phyloP scores from a whole-genome alignment of 2,329 filamentous ascomycete genomes.

The Aspergillus bombycis region DNA sequence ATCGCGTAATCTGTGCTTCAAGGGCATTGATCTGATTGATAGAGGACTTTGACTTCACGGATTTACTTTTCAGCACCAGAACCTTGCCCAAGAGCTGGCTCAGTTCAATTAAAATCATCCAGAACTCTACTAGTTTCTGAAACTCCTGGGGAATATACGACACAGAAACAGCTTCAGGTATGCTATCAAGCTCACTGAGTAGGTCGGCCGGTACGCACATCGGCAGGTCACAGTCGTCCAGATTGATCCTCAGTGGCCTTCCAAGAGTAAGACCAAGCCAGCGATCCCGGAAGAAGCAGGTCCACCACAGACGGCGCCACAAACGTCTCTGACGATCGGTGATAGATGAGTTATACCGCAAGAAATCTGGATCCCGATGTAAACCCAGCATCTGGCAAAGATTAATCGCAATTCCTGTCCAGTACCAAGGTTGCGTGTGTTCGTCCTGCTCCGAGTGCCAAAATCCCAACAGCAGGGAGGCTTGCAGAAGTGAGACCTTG shows the following conservation, averaged over 20 bases:
- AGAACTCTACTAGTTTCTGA: slow-evolving; percentile 24
- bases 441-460: slow-evolving; percentile 49
- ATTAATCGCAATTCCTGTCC: slow-evolving; percentile 49
- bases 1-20: slow-evolving; percentile 24
- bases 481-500: slow-evolving; percentile 49
- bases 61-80: slow-evolving; percentile 28
- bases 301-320: slow-evolving; percentile 48
- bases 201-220: slow-evolving; percentile 33
- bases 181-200: slow-evolving; percentile 24
- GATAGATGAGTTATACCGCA: slow-evolving; percentile 23
- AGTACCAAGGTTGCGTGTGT: slow-evolving; percentile 49
- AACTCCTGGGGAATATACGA: slow-evolving; percentile 27
- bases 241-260: slow-evolving; percentile 44
- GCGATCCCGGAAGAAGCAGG: slow-evolving; percentile 44
- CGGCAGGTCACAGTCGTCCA: slow-evolving; percentile 40
- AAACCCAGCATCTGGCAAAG: slow-evolving; percentile 49
- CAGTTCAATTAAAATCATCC: slow-evolving; percentile 32
- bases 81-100: slow-evolving; percentile 29
- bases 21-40: slow-evolving; percentile 25
- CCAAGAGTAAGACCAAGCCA: slow-evolving; percentile 46
- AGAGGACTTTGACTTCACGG: slow-evolving; percentile 19
- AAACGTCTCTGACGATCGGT: slow-evolving; percentile 27
- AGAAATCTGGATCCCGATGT: slow-evolving; percentile 35
- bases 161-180: slow-evolving; percentile 11
- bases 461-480: slow-evolving; percentile 47